Evolutionary conservation across 352 stramenopile genomes (phyloP).

Genomic region (Achlya hypogyna): DNA sequence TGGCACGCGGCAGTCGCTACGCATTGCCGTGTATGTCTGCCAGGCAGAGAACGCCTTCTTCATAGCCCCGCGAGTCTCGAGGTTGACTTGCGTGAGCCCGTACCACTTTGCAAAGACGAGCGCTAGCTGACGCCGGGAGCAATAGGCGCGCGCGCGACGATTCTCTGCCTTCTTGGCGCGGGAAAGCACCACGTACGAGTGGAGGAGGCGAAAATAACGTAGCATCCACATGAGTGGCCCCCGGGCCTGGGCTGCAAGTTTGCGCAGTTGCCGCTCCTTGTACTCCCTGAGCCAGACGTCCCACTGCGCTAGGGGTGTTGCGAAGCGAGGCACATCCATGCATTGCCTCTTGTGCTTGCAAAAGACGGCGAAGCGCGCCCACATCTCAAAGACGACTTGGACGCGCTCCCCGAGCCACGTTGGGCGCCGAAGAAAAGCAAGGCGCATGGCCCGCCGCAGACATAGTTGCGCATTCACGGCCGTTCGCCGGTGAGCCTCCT

Average conservation of each 20-base stretch:
- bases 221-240: constrained; percentile 38
- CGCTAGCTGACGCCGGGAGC: background rate
- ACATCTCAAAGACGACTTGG: constrained; percentile 55
- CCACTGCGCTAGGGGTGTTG: constrained; percentile 44
- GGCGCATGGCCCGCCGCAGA: constrained; percentile 51
- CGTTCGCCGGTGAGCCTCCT: constrained; percentile 35
- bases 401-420: constrained; percentile 54
- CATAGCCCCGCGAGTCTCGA: constrained; percentile 2
- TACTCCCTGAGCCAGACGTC: constrained; percentile 69
- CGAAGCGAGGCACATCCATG: constrained; percentile 37
- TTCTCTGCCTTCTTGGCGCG: background rate
- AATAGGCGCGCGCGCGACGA: background rate
- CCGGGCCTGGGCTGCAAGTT: constrained; percentile 47
- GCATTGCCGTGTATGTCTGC: constrained; percentile 2
- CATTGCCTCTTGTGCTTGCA: constrained; percentile 37
- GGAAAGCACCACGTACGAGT: background rate
- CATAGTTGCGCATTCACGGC: constrained; percentile 59
- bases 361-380: constrained; percentile 52
- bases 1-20: constrained; percentile 4
- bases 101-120: constrained; percentile 7
- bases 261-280: constrained; percentile 63
- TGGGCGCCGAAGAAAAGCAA: constrained; percentile 44
- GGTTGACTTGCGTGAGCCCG: background rate
- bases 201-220: constrained; percentile 37
- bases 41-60: constrained; percentile 17